Conservation (phyloP, 345 rosid species). For the Eucalyptus cloeziana region DNA sequence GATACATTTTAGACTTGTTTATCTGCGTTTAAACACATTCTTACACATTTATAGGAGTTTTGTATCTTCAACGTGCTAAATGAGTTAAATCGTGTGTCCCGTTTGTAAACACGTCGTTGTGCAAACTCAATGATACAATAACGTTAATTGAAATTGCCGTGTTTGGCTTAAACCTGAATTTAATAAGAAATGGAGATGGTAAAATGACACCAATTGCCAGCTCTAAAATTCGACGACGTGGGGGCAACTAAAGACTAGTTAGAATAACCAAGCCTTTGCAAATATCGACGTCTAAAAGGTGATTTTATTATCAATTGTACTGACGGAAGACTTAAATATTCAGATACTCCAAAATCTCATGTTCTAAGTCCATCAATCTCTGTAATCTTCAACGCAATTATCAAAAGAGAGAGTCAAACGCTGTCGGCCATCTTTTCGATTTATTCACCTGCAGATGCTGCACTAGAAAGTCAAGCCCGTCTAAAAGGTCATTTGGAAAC, state of each 20-base stretch:
- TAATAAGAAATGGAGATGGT: neutral
- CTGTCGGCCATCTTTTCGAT: neutral
- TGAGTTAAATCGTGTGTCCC: neutral
- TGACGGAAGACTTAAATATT: neutral
- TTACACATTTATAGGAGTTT: neutral
- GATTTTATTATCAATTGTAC: neutral
- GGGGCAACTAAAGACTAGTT: neutral
- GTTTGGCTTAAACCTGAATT: neutral
- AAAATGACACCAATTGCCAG: neutral
- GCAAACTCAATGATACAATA: neutral
- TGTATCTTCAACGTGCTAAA: neutral
- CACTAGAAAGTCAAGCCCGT: neutral
- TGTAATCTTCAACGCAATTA: neutral
- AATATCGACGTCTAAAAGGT: neutral
- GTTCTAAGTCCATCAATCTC: neutral
- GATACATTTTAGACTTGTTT: neutral
- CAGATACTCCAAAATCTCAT: neutral
- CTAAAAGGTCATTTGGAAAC: neutral
- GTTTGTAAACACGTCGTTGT: neutral
- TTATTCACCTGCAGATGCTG: neutral
- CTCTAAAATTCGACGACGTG: neutral
- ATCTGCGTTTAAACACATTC: neutral
- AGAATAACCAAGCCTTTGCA: neutral
- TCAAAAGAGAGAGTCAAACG: neutral
- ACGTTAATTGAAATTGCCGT: neutral